Conservation (phyloP, 2,329 filamentous ascomycete species). For the Fusarium aywerte region DNA sequence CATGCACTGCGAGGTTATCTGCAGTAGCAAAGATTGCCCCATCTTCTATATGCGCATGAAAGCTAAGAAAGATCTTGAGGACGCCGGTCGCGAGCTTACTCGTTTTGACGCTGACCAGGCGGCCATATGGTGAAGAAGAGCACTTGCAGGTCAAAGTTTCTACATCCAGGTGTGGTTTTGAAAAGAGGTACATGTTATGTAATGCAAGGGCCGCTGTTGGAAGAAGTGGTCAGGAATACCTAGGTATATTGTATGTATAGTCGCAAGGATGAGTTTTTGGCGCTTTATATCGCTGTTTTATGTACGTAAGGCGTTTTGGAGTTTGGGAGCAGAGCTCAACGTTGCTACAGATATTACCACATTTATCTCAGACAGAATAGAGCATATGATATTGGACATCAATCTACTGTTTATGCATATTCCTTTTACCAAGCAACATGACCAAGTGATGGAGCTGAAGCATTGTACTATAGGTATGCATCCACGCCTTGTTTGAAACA, state of each 20-base stretch:
- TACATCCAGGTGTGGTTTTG: background rate
- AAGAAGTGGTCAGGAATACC: constrained; percentile 18
- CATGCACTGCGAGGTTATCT: constrained; percentile 98
- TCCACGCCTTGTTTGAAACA: background rate
- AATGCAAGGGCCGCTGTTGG: background rate
- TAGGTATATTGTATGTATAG: constrained; percentile 33
- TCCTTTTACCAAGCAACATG: background rate
- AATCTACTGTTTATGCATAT: background rate
- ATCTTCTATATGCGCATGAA: constrained; percentile 99
- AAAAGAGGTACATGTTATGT: background rate
- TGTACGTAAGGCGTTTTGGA: constrained; percentile 46
- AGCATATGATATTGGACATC: constrained; percentile 21
- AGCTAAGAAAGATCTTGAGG: constrained; percentile 98
- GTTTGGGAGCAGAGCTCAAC: constrained; percentile 25
- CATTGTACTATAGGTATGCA: constrained; percentile 1
- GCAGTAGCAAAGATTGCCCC: constrained; percentile 93
- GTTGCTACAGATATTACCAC: constrained; percentile 34
- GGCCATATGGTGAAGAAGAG: constrained; percentile 62
- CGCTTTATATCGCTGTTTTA: constrained; percentile 32
- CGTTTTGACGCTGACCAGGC: constrained; percentile 89
- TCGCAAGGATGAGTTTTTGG: constrained; percentile 26
- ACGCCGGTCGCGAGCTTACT: constrained; percentile 87
- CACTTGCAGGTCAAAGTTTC: background rate
- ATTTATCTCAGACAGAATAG: constrained; percentile 30
- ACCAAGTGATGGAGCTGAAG: constrained; percentile 3